Evolutionary conservation across 2,329 filamentous ascomycete genomes (phyloP).

Genomic region (Lomentospora prolificans): DNA sequence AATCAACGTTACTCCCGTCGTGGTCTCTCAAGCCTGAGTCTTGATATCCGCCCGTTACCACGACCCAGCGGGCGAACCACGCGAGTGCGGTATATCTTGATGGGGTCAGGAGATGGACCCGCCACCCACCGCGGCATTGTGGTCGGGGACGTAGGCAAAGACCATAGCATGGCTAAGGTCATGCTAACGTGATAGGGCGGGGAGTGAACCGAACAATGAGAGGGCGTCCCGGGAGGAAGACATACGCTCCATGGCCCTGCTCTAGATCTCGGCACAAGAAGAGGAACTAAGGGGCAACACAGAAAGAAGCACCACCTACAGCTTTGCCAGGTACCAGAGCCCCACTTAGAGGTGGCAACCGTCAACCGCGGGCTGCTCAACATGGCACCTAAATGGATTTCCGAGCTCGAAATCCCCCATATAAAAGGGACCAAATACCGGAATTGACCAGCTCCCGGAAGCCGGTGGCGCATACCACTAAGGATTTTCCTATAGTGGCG

Average conservation of each 20-base stretch:
- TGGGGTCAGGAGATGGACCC: background rate
- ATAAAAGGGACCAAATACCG: slow-evolving; percentile 1
- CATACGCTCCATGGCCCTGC: background rate
- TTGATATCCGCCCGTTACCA: background rate
- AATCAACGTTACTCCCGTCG: background rate
- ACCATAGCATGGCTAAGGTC: background rate
- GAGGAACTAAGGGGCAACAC: background rate
- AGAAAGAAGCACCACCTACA: background rate
- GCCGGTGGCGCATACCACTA: background rate
- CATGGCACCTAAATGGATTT: background rate
- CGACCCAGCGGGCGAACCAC: background rate
- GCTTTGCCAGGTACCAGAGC: background rate
- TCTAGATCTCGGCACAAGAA: background rate
- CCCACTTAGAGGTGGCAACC: background rate
- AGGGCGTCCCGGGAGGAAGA: background rate
- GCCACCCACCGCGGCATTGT: background rate
- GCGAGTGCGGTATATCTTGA: background rate
- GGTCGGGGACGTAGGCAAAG: background rate
- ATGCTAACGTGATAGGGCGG: background rate
- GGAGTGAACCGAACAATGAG: background rate
- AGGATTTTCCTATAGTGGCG: background rate
- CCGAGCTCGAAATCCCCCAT: background rate
- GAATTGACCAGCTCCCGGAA: background rate
- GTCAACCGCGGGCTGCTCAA: background rate
- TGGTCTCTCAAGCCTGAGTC: background rate